Percentiles rank a stretch among this genome's conserved stretches.
Evolutionary conservation across 148 eudicot species (phyloP).

Genomic region (Heliamphora exappendiculata): DNA sequence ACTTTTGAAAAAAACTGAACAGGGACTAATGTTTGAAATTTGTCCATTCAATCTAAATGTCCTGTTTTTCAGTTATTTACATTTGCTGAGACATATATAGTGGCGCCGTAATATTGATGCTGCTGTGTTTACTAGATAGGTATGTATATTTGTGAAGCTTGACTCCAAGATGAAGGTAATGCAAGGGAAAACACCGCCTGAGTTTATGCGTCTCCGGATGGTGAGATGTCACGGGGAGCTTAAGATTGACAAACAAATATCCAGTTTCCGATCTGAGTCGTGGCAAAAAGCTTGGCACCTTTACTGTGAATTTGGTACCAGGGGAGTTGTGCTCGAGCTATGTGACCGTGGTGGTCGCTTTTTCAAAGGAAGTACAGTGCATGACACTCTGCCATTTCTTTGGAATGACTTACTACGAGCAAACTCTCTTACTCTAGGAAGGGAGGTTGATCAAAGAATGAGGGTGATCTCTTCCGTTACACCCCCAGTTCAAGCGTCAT

Average conservation of each 20-base stretch:
- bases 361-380: conserved; percentile 50
- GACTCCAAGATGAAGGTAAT: conserved; percentile 25
- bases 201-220: conserved; percentile 53
- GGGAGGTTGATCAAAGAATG: conserved; percentile 44
- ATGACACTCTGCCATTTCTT: conserved; percentile 37
- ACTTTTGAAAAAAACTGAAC: no score
- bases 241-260: conserved; percentile 47
- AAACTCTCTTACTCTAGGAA: conserved; percentile 53
- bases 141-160: conserved; percentile 48
- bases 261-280: conserved; percentile 29
- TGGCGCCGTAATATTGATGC: conserved; percentile 7
- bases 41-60: background rate
- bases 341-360: conserved; percentile 55
- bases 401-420: conserved; percentile 85
- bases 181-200: conserved; percentile 31
- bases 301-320: conserved; percentile 82
- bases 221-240: conserved; percentile 68
- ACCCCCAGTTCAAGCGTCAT: conserved; percentile 86
- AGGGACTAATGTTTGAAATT: background rate
- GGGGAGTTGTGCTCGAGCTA: conserved; percentile 54
- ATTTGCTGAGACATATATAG: background rate
- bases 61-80: no score
- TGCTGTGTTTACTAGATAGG: conserved; percentile 34
- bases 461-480: conserved; percentile 66
- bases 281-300: conserved; percentile 73